Conservation (phyloP, 345 rosid species). For the thale cress (Arabidopsis thaliana) region DNA sequence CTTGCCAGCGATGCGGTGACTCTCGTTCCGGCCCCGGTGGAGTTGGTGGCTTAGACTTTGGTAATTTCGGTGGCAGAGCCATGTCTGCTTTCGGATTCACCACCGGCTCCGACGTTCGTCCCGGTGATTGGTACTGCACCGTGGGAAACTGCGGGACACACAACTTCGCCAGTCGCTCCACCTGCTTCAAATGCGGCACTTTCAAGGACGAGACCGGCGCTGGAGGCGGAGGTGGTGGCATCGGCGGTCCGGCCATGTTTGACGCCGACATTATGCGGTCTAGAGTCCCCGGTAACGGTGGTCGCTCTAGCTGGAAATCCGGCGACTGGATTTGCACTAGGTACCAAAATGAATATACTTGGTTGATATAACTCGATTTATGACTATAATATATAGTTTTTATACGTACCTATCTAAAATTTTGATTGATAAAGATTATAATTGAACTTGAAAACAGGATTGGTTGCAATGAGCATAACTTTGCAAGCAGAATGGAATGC, state of each 20-base stretch:
- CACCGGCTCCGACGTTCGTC: slow-evolving; percentile 89
- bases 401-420: neutral
- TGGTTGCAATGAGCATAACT: slow-evolving; percentile 90
- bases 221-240: slow-evolving; percentile 46
- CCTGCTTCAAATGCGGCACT: slow-evolving; percentile 89
- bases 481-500: slow-evolving; percentile 90
- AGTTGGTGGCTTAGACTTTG: slow-evolving; percentile 57
- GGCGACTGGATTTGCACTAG: slow-evolving; percentile 96
- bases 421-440: neutral
- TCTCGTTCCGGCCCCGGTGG: slow-evolving; percentile 56
- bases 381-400: neutral
- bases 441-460: slow-evolving; percentile 47
- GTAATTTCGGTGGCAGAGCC: slow-evolving; percentile 55
- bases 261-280: slow-evolving; percentile 56
- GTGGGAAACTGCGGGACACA: slow-evolving; percentile 87
- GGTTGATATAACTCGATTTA: neutral
- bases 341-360: slow-evolving; percentile 40
- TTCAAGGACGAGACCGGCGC: slow-evolving; percentile 65
- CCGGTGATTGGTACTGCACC: slow-evolving; percentile 95
- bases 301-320: slow-evolving; percentile 84
- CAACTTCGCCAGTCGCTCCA: slow-evolving; percentile 91
- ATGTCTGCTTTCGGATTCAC: slow-evolving; percentile 70
- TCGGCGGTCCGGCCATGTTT: slow-evolving; percentile 36
- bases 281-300: slow-evolving; percentile 53
- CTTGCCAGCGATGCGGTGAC: slow-evolving; percentile 79